A percentile compares a stretch with the other conserved stretches of the same genome.
These are phyloP conservation scores for Coemansia guatemalensis DNA, from an alignment of 192 early-diverging fungal species.

Conservation along the genomic window DNA sequence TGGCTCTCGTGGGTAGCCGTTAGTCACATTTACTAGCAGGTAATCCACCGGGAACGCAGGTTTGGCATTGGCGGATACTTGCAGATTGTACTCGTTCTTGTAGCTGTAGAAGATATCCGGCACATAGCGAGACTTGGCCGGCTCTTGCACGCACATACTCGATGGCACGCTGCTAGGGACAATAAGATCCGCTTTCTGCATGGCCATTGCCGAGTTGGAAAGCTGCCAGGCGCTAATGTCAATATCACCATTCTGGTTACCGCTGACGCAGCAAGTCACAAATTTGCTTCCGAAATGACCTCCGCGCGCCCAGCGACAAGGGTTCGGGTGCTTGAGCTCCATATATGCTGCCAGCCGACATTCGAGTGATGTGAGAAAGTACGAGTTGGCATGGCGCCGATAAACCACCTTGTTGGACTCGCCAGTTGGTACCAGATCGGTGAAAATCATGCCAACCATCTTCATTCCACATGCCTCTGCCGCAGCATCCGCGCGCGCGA, in stretches of 20 bases:
- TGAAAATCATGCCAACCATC: conserved; percentile 89
- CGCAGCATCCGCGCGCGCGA: conserved; percentile 56
- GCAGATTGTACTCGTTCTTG: conserved; percentile 89
- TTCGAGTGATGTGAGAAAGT: conserved; percentile 91
- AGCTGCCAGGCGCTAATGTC: conserved; percentile 89
- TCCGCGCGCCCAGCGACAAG: conserved; percentile 68
- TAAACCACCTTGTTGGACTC: conserved; percentile 79
- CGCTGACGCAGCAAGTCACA: conserved; percentile 92
- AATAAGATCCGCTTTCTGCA: conserved; percentile 89
- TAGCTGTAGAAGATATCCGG: conserved; percentile 97
- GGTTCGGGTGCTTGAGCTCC: conserved; percentile 72
- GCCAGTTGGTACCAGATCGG: conserved; percentile 85
- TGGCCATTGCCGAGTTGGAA: conserved; percentile 84
- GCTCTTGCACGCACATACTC: conserved; percentile 80
- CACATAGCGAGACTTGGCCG: conserved; percentile 78
- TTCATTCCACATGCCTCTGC: conserved; percentile 67
- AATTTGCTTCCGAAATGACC: conserved; percentile 91
- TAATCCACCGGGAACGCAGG: conserved; percentile 98
- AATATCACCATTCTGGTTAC: conserved; percentile 82
- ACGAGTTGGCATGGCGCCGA: conserved; percentile 90
- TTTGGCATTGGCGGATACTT: conserved; percentile 86
- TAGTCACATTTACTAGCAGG: conserved; percentile 86
- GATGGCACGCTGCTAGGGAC: conserved; percentile 86
- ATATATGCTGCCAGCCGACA: conserved; percentile 81
- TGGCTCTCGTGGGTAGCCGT: conserved; percentile 86